Percentiles rank a stretch among this genome's conserved stretches.
Evolutionary conservation across 2,329 filamentous ascomycete species (phyloP).

Genomic region (Aspergillus fumigatus): DNA sequence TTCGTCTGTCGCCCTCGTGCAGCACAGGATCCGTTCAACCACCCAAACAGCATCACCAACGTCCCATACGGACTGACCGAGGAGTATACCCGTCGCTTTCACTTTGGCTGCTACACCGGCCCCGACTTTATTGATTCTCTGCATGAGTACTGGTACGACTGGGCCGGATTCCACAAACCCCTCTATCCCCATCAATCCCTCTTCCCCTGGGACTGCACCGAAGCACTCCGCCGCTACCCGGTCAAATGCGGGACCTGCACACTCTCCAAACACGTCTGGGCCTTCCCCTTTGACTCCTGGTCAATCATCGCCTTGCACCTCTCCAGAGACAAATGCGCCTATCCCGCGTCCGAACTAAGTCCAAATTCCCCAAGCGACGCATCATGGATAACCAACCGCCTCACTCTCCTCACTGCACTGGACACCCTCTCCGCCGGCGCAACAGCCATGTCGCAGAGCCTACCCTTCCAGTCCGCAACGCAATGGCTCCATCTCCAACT

Average conservation of each 20-base stretch:
- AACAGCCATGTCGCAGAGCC: slow-evolving; percentile 30
- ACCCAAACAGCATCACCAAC: slow-evolving; percentile 29
- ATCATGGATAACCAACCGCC: slow-evolving; percentile 34
- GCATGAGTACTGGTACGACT: slow-evolving; percentile 46
- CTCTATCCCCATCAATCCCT: slow-evolving; percentile 39
- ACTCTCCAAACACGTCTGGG: slow-evolving; percentile 43
- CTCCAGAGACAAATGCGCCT: slow-evolving; percentile 27
- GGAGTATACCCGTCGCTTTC: slow-evolving; percentile 40
- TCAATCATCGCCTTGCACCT: slow-evolving; percentile 40
- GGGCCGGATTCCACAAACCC: slow-evolving; percentile 38
- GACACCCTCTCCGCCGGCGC: slow-evolving; percentile 27
- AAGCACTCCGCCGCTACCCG: slow-evolving; percentile 39
- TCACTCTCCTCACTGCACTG: slow-evolving; percentile 29
- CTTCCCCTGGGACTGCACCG: slow-evolving; percentile 48
- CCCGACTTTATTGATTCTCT: slow-evolving; percentile 43
- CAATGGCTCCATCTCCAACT: slow-evolving; percentile 27
- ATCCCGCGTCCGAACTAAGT: slow-evolving; percentile 19
- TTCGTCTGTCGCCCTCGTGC: slow-evolving; percentile 32
- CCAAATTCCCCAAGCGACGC: neutral
- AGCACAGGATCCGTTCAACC: slow-evolving; percentile 10
- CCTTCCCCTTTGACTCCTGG: slow-evolving; percentile 44
- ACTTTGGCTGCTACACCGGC: slow-evolving; percentile 36
- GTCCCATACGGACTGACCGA: slow-evolving; percentile 41
- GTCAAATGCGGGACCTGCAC: slow-evolving; percentile 38
- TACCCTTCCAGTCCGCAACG: slow-evolving; percentile 25